Conservation (phyloP, 371 early-diverging fungal genomes). For the Lichtheimia hyalospora region DNA sequence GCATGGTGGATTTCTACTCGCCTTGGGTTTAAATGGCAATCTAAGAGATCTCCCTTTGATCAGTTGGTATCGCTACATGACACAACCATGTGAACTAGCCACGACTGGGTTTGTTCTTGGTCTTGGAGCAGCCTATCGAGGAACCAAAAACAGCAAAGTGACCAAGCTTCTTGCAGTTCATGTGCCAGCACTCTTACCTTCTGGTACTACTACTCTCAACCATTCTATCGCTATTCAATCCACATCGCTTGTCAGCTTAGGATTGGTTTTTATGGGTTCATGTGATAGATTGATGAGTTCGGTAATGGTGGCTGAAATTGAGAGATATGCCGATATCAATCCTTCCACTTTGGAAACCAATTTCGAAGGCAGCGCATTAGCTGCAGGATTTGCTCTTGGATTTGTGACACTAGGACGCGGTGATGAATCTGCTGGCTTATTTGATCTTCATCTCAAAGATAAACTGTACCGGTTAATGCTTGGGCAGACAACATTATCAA, state of each 20-base stretch:
- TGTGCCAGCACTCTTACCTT: constrained; percentile 56
- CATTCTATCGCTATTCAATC: constrained; percentile 61
- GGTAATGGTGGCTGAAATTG: constrained; percentile 72
- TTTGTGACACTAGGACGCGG: constrained; percentile 77
- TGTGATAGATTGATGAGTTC: constrained; percentile 66
- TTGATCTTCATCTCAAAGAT: constrained; percentile 62
- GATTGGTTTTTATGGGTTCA: constrained; percentile 72
- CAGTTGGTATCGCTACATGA: constrained; percentile 65
- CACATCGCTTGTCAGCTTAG: constrained; percentile 73
- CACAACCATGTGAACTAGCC: constrained; percentile 63
- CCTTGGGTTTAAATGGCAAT: constrained; percentile 79
- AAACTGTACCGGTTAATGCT: constrained; percentile 55
- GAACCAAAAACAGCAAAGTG: constrained; percentile 61
- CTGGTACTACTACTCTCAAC: constrained; percentile 51
- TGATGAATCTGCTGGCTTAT: constrained; percentile 44
- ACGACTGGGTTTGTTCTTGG: constrained; percentile 79
- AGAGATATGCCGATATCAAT: constrained; percentile 29
- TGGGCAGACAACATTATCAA: constrained; percentile 7
- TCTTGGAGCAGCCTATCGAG: constrained; percentile 66
- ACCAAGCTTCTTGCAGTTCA: constrained; percentile 72
- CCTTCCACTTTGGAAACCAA: constrained; percentile 33
- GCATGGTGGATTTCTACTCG: constrained; percentile 85
- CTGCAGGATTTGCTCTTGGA: constrained; percentile 84
- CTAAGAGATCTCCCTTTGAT: constrained; percentile 61
- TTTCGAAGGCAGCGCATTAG: constrained; percentile 58